Base-by-base conservation (phyloP, 1,284 basidiomycete genomes). In the Apiotrichum mycotoxinovorans region DNA sequence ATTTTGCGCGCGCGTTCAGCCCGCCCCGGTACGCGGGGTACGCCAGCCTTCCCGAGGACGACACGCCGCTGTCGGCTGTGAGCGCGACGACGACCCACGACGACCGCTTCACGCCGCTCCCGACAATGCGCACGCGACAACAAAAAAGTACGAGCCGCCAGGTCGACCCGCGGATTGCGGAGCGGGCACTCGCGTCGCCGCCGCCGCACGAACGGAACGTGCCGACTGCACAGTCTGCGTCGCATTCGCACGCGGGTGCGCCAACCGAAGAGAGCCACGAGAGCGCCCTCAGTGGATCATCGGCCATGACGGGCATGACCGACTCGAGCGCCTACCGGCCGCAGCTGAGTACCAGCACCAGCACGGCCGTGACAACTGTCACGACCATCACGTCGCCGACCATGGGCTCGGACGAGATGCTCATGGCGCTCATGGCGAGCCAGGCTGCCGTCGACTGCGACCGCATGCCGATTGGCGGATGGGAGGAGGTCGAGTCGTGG, bases 401-500 rank as follows among this genome's bases (percentile, higher is more conserved):
- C 17, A 53, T 56, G 34, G 70, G 69, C 2, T 66, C 67, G 33
- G 89, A 91, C 66, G 88, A 91, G 66, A 82, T 93, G 53, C 80
- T 92, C 57, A 83, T 92, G 71, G 87, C 87, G 67, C 80, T 95
- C 40, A 79, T 93, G 53, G 87, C 91, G 33, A 89, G 88, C 58
- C 90, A 94, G 77, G 91, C 91, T 4, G 84, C 89, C 30, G 85
- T 79, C 25, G 75, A 77, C 66, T 88, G 88, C 66, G 83, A 87
- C 27, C 83, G 83, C 45, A 87, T 84, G 67, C 83, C 86, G 51
- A 85, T 92, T 23, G 80, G 90, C 45, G 83, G 80, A 63, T 85
- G 88, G 54, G 91, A 95, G 65, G 87, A 92, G 66, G 87, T 92
- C n/a, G 91, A 94, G 63, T 87, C 88, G 51, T 83, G 92, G 65